phyloP scores from a whole-genome alignment of 2,329 filamentous ascomycete genomes.

The Ascochyta fabae region DNA sequence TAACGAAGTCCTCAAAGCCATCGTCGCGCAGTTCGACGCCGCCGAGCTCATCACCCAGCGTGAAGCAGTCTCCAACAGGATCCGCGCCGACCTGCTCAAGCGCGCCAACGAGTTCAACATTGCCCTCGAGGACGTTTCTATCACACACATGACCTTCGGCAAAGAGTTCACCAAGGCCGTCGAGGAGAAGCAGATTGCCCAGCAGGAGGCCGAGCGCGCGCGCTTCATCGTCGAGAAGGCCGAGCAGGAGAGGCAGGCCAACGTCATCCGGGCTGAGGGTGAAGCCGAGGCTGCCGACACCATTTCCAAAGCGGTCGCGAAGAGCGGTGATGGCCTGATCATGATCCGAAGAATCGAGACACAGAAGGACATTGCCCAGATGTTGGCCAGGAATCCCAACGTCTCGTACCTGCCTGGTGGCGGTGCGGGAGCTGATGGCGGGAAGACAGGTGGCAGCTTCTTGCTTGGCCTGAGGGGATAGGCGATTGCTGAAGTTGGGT shows the following conservation, averaged over 20 bases:
- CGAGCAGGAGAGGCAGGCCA: slow-evolving; percentile 98
- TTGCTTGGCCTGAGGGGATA: slow-evolving; percentile 68
- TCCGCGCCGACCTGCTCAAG: slow-evolving; percentile 88
- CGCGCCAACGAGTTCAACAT: slow-evolving; percentile 98
- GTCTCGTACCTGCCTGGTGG: slow-evolving; percentile 91
- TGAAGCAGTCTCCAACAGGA: slow-evolving; percentile 94
- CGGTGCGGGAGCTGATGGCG: slow-evolving; percentile 59
- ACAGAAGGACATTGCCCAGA: slow-evolving; percentile 91
- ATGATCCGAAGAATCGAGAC: slow-evolving; percentile 98
- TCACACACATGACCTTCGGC: slow-evolving; percentile 99
- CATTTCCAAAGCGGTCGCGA: slow-evolving; percentile 91
- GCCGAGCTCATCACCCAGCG: slow-evolving; percentile 89
- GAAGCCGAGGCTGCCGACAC: slow-evolving; percentile 97
- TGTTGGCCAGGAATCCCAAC: slow-evolving; percentile 88
- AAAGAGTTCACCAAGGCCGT: slow-evolving; percentile 98
- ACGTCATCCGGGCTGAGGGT: slow-evolving; percentile 96
- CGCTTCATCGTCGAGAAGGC: slow-evolving; percentile 98
- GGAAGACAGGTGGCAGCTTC: slow-evolving; percentile 68
- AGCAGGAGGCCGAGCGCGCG: slow-evolving; percentile 96
- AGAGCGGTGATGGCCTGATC: slow-evolving; percentile 90
- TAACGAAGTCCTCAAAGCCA: slow-evolving; percentile 62
- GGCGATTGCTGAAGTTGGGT: background rate
- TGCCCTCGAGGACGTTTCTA: slow-evolving; percentile 96
- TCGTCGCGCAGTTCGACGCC: slow-evolving; percentile 61
- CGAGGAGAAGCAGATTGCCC: slow-evolving; percentile 99